Base-by-base conservation (phyloP, 345 rosid species). In the Euphorbia tirucalli region DNA sequence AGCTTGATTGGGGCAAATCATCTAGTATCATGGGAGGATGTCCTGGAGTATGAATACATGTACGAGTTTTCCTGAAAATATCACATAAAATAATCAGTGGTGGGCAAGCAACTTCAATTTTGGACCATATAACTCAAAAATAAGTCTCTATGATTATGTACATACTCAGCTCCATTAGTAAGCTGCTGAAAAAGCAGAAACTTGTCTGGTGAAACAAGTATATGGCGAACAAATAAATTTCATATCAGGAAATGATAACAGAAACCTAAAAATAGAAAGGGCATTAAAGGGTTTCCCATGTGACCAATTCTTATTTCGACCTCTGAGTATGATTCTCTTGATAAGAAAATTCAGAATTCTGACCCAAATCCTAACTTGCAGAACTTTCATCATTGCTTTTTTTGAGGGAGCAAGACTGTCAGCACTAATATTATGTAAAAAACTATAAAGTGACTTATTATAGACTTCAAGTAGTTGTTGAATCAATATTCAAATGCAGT, bases 31-130 rank as follows among this genome's bases (percentile, higher is more conserved):
- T 80, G 46, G 84, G 89, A 66, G 97, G 98, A 57, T 78, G 35
- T 69, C 96, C 98, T 32, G 93, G 90, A 27, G 97, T 89, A 66
- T 92, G 92, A 69, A 92, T 94, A 79, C 97, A 94, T 32, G 98
- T 94, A 8, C 98, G 96, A 22, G 96, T 94, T 80, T 87, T 86
- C 85, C 98, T 94, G 84, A 56, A 82, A 77, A 65, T 71, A 66
- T 52, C 18, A 61, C n/a, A 63, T 68, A 41, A 5, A 32, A 52
- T 59, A 67, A 72, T 63, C 48, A 57, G 27, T 28, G 15, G 13
- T 43, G 24, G 35, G 21, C 44, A 32, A 63, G 24, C 13, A 39
- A 62, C 13, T 52, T 52, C n/a, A 8, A 24, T 11, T 30, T 41
- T 28, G 7, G n/a, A 46, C 68, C 22, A 71, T 46, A 19, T 57